Conservation (phyloP, 768 basidiomycete species). For the Podaxis rugospora region DNA sequence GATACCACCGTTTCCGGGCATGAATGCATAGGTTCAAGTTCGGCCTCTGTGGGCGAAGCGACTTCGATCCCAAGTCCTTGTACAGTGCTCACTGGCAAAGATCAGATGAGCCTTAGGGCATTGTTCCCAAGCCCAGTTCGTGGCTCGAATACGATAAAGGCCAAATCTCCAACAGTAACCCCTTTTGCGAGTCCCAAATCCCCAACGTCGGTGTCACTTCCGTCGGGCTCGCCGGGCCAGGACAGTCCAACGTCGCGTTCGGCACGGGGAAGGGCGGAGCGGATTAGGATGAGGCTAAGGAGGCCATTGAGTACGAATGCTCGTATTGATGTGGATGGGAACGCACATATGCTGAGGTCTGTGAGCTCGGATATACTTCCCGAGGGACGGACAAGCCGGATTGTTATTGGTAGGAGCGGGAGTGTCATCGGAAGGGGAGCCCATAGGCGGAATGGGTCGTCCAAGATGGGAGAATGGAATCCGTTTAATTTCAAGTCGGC, state of each 20-base stretch:
- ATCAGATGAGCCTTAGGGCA: neutral
- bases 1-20: conserved; percentile 5
- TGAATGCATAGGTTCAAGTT: neutral
- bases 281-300: conserved; percentile 5
- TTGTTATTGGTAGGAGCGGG: neutral
- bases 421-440: neutral
- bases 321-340: too few relatives aligned
- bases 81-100: neutral
- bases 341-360: too few relatives aligned
- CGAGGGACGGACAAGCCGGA: too few relatives aligned
- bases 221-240: neutral
- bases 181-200: neutral
- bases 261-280: conserved; percentile 3
- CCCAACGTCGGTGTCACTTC: neutral
- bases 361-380: too few relatives aligned
- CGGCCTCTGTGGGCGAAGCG: neutral
- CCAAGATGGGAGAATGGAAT: conserved; percentile 1
- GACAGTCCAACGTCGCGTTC: neutral
- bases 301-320: neutral
- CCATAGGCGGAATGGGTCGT: conserved; percentile 3
- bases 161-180: neutral
- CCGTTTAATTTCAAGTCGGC: neutral
- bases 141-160: neutral
- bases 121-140: neutral
- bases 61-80: neutral